These are phyloP conservation scores for Vaccinium myrtillus DNA, from an alignment of 148 eudicot species.

Conservation along the genomic window DNA sequence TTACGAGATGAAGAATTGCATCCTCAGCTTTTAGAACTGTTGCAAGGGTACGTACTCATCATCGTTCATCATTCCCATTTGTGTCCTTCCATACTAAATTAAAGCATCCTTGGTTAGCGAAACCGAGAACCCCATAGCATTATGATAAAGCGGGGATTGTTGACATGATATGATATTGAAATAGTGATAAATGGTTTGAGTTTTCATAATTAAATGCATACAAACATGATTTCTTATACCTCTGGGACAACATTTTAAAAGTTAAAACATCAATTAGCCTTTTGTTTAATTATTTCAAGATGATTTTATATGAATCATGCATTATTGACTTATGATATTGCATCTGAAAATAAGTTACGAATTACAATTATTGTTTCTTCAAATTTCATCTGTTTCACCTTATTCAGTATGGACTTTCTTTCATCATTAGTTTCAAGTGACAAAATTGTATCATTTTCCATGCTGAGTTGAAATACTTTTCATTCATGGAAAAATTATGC, in stretches of 20 bases:
- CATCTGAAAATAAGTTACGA: background rate
- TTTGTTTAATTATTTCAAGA: background rate
- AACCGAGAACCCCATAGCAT: background rate
- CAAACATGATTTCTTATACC: background rate
- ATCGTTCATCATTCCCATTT: background rate
- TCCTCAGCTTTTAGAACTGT: slow-evolving; percentile 83
- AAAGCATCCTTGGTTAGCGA: background rate
- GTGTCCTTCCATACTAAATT: background rate
- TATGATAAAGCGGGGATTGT: background rate
- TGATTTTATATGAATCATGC: background rate
- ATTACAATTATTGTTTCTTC: background rate
- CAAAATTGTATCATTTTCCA: background rate
- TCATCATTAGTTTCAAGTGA: background rate
- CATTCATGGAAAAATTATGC: background rate
- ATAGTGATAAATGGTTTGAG: background rate
- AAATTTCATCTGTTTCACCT: background rate
- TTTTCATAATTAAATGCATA: background rate
- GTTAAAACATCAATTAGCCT: background rate
- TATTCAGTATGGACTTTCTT: background rate
- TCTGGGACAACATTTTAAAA: background rate
- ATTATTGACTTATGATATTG: background rate
- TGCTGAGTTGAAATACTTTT: background rate
- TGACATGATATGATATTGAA: background rate
- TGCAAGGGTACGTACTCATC: slow-evolving; percentile 64
- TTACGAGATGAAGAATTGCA: slow-evolving; percentile 84